These are phyloP conservation scores for Penicillium fimorum DNA, from an alignment of 495 filamentous ascomycete genomes.

Conservation along the genomic window DNA sequence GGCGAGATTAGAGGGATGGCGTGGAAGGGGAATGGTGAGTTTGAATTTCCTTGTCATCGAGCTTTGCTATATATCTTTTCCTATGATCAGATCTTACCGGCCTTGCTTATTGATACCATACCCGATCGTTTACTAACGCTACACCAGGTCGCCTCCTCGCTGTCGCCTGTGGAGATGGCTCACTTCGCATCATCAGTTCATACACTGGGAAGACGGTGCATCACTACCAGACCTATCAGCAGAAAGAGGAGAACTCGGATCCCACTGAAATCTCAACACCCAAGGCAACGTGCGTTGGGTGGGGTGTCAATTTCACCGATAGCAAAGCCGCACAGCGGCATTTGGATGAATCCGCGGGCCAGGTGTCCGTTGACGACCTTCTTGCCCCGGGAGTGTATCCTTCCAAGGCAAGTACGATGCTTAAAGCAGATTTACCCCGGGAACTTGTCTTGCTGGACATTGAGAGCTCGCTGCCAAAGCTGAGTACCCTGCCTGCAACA, in stretches of 20 bases:
- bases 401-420: constrained; percentile 39
- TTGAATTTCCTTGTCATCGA: background rate
- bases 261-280: constrained; percentile 22
- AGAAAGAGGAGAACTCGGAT: constrained; percentile 33
- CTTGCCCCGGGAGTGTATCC: constrained; percentile 39
- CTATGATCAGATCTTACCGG: background rate
- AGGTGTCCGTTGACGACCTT: constrained; percentile 44
- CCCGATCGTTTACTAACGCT: background rate
- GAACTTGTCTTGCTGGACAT: constrained; percentile 77
- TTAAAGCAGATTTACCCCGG: constrained; percentile 65
- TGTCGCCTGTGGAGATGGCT: constrained; percentile 72
- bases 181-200: constrained; percentile 66
- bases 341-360: constrained; percentile 41
- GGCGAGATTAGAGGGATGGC: constrained; percentile 55
- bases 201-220: constrained; percentile 78
- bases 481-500: constrained; percentile 67
- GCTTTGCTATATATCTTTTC: constrained; percentile 1
- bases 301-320: constrained; percentile 67
- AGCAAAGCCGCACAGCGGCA: constrained; percentile 46
- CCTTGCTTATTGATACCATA: background rate
- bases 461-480: constrained; percentile 74
- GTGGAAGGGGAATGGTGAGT: constrained; percentile 81
- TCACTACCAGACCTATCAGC: constrained; percentile 48
- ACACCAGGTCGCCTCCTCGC: constrained; percentile 65
- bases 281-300: constrained; percentile 66